Evolutionary conservation across 2,329 filamentous ascomycete genomes (phyloP), one percentile per base, ranked within the genome.

Genomic region (Sporothrix pseudoabietina): DNA sequence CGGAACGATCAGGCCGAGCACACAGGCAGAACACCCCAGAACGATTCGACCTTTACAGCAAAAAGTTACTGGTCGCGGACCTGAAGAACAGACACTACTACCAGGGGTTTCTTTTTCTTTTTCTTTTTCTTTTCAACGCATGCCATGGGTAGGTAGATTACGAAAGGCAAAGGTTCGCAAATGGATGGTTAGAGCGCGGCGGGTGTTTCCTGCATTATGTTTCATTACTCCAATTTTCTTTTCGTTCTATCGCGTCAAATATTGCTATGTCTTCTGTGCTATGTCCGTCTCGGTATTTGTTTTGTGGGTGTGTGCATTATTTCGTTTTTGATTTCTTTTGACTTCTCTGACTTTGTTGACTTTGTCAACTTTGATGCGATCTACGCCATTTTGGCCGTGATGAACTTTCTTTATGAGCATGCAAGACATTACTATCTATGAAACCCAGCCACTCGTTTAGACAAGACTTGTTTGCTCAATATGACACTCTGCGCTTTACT

Each of bases 11-110:
- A 19, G 59, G 30, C 59, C 57, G 57, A 65, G 2, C 39, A 57
- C 52, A 44, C 32, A 69, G 49, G 14, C 35, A 69, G 66, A 69
- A 41, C 14, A 44, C 68, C 68, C 22, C 68, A 69, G 41, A 19
- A 65, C 26, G 44, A 44, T 39, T 12, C 63, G 65, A 35, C 16
- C 14, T 44, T 44, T 12, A 30, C 35, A 44, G 14, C 35, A 44
- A 57, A 54, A 54, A 69, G 39, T 30, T 22, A 41, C 39, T 35
- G 39, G 6, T 30, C 12, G 5, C 39, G 39, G 61, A 66, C 39
- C n/a, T 54, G 30, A 39, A 54, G 19, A 52, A 54, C 47, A 54
- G 47, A 35, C 26, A 54, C 7, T 52, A 14, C 39, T 39, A 8
- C 5, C 22, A 16, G 22, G 39, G 22, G 39, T 47, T 3, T 61